phyloP scores from a whole-genome alignment of 257 asterid species.

The Rubia yunnanensis region DNA sequence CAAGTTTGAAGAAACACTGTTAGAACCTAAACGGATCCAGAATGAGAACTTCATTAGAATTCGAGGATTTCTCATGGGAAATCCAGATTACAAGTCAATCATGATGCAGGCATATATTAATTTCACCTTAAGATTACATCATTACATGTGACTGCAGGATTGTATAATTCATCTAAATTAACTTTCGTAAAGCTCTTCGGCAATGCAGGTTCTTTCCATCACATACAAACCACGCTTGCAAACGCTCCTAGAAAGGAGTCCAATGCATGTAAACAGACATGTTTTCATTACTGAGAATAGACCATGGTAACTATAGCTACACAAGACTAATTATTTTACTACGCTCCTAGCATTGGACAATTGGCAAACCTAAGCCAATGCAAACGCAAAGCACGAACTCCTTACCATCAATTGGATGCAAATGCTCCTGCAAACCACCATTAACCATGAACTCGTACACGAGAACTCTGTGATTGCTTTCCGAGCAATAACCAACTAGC shows the following conservation, averaged over 20 bases:
- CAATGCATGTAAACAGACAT: neutral
- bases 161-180: neutral
- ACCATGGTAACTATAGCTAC: neutral
- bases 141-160: neutral
- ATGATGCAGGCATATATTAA: neutral
- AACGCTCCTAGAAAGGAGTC: neutral
- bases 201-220: neutral
- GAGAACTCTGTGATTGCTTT: slow-evolving; percentile 57
- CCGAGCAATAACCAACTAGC: slow-evolving; percentile 75
- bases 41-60: neutral
- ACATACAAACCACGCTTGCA: neutral
- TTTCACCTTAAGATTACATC: neutral
- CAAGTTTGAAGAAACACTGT: slow-evolving; percentile 39
- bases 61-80: neutral
- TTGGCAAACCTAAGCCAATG: neutral
- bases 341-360: neutral
- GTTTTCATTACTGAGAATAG: neutral
- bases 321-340: neutral
- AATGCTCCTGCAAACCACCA: slow-evolving; percentile 91
- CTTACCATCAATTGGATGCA: slow-evolving; percentile 64
- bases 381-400: neutral
- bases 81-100: neutral
- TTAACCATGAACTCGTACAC: slow-evolving; percentile 94
- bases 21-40: slow-evolving; percentile 33
- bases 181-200: neutral